phyloP scores from a whole-genome alignment of 352 stramenopile genomes.

The Phytophthora uliginosa region DNA sequence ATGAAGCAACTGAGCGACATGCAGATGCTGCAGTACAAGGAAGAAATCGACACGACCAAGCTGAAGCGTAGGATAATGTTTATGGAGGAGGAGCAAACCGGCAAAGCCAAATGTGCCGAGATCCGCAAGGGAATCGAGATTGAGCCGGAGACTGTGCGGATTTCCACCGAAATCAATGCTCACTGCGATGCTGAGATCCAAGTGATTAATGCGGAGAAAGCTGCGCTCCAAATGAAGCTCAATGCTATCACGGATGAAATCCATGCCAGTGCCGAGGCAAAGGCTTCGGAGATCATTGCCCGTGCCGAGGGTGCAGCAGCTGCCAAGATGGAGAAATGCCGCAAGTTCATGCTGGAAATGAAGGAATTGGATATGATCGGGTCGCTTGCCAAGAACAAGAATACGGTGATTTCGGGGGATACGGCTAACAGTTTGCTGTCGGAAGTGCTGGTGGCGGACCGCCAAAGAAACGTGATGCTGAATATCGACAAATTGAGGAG shows the following conservation, averaged over 20 bases:
- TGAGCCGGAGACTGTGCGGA: slow-evolving; percentile 55
- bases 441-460: slow-evolving; percentile 69
- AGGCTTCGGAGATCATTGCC: slow-evolving; percentile 56
- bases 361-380: slow-evolving; percentile 52
- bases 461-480: slow-evolving; percentile 59
- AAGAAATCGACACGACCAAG: slow-evolving; percentile 55
- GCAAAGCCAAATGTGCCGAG: slow-evolving; percentile 47
- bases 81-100: slow-evolving; percentile 68
- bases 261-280: slow-evolving; percentile 33
- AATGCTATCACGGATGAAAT: slow-evolving; percentile 51
- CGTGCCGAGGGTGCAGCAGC: slow-evolving; percentile 47
- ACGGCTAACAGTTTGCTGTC: slow-evolving; percentile 59
- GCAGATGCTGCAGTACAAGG: slow-evolving; percentile 65
- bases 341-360: slow-evolving; percentile 54
- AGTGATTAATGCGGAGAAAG: slow-evolving; percentile 52
- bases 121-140: slow-evolving; percentile 63
- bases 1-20: slow-evolving; percentile 86
- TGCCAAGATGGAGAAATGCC: slow-evolving; percentile 54
- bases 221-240: slow-evolving; percentile 44
- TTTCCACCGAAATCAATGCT: slow-evolving; percentile 49
- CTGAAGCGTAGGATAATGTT: slow-evolving; percentile 53
- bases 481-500: slow-evolving; percentile 40
- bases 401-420: slow-evolving; percentile 60
- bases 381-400: slow-evolving; percentile 52
- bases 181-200: slow-evolving; percentile 56